Base-by-base conservation (phyloP, 441 rosid species). In the Mallotus japonicus region DNA sequence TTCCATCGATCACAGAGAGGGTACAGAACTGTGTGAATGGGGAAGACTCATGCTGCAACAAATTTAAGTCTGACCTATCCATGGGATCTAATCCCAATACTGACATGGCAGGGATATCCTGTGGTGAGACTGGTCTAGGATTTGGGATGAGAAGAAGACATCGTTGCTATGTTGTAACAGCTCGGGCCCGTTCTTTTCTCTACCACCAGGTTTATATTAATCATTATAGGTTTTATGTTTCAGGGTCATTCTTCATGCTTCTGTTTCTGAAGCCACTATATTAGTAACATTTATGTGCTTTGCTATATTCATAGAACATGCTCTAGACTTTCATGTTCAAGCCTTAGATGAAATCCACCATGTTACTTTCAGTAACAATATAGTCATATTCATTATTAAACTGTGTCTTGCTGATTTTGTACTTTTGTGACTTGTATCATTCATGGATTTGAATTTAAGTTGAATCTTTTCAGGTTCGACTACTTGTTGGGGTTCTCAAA, bases 401-500 rank as follows among this genome's bases (percentile, higher is more conserved):
- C 32, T 28, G 3, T 28, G 2, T 28, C 32, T 28, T 28, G 32
- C 32, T 28, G 32, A 28, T 28, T 28, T 28, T 28, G 32, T 28
- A 28, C 32, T 28, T 28, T 28, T 28, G 32, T 28, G 32, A 58
- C 46, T 49, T 70, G 10, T 70, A 70, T 58, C 28, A 0, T 11
- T 5, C 3, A 3, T 28, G 32, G 20, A 24, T 20, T 44, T 14
- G 13, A 12, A 49, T n/a, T 61, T 60, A 8, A n/a, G 40, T 63
- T 57, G 17, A 69, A 47, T 71, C 3, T 22, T 74, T 74, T 82
- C 90, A 95, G 99, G 97, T 95, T 71, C 85, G 99, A 70, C 81
- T 92, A 80, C 88, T 92, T 63, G 97, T 95, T 60, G 99, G 96
- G 55, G 90, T 79, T 75, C 87, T 95, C 57, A 95, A 95, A 85